phyloP scores from a whole-genome alignment of 2,329 filamentous ascomycete genomes.

The Daldinia sp. region DNA sequence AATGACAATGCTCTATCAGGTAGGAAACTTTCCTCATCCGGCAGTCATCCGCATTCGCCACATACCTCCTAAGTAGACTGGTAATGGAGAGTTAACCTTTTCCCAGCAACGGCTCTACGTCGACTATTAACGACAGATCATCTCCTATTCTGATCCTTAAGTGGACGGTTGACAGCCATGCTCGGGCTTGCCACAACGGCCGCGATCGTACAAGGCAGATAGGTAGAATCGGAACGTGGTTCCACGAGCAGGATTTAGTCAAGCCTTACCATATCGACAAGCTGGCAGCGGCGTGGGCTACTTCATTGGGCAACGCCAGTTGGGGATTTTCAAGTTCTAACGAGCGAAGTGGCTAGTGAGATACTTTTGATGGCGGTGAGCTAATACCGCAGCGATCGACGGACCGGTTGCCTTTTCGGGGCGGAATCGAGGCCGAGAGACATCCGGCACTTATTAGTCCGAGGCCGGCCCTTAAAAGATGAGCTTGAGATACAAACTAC shows the following conservation, averaged over 20 bases:
- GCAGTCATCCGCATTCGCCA: conserved; percentile 46
- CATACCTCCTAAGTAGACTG: conserved; percentile 38
- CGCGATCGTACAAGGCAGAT: neutral
- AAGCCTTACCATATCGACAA: conserved; percentile 14
- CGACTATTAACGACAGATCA: conserved; percentile 23
- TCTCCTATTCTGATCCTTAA: neutral
- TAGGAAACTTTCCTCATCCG: conserved; percentile 47
- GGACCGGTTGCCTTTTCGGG: conserved; percentile 30
- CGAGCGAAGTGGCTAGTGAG: conserved; percentile 38
- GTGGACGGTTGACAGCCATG: neutral
- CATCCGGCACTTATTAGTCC: conserved; percentile 29
- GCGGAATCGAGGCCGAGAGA: conserved; percentile 13
- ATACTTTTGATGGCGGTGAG: conserved; percentile 10
- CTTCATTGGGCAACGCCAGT: conserved; percentile 17
- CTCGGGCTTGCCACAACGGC: conserved; percentile 31
- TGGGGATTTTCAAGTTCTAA: conserved; percentile 24
- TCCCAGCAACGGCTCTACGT: conserved; percentile 6
- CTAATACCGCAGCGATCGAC: conserved; percentile 29
- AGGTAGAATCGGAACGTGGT: conserved; percentile 1
- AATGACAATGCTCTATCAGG: conserved; percentile 43
- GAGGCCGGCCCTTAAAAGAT: neutral
- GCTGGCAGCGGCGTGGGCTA: neutral
- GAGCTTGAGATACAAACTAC: neutral
- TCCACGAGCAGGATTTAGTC: conserved; percentile 8
- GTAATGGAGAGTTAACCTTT: neutral